Evolutionary conservation across 2,329 filamentous ascomycete genomes (phyloP), one percentile per base, ranked within the genome.

Genomic region (Exophiala spinifera): DNA sequence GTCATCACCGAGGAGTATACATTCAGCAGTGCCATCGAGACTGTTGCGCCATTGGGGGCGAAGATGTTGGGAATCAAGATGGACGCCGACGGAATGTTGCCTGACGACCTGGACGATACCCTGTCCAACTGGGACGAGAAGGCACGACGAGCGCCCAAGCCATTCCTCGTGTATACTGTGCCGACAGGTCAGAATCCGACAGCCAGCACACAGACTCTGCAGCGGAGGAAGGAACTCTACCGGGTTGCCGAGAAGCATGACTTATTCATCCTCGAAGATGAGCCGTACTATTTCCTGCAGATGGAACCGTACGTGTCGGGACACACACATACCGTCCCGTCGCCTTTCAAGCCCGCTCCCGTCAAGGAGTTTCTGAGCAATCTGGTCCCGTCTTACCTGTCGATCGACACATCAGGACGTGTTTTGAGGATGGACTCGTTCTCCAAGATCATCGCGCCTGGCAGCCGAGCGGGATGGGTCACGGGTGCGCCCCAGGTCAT

Each of bases 271-370:
- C 75, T 96, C 63, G 91, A 96, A 74, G 91, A 96, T 68, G 91
- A 96, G 69, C 91, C 91, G 1, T 96, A 96, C 74, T 96, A 95
- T 73, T 96, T 92, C 74, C 78, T 96, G 33, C 91, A 96, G 67
- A 85, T 86, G 82, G 83, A 88, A 63, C 83, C 86, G 0, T 92
- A 91, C 72, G 79, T 79, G 1, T 56, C 55, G 79, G 13, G 72
- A 77, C 28, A 49, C 7, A 56, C 51, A 14, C 60, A 62, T 51
- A 20, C 28, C 70, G 78, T 60, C 71, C 76, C 14, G 70, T 79
- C 0, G 71, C 76, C 1, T 72, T 76, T 3, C 79, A 82, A 5
- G 76, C 86, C 5, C 71, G 42, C 36, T 11, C 21, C 54, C 10
- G 81, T 89, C 51, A 81, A 86, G 3, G 85, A 87, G 10, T 96